A percentile compares a stretch with the other conserved stretches of the same genome.
Conservation (phyloP, 164 flowering plant species). For the Amborella trichopoda region DNA sequence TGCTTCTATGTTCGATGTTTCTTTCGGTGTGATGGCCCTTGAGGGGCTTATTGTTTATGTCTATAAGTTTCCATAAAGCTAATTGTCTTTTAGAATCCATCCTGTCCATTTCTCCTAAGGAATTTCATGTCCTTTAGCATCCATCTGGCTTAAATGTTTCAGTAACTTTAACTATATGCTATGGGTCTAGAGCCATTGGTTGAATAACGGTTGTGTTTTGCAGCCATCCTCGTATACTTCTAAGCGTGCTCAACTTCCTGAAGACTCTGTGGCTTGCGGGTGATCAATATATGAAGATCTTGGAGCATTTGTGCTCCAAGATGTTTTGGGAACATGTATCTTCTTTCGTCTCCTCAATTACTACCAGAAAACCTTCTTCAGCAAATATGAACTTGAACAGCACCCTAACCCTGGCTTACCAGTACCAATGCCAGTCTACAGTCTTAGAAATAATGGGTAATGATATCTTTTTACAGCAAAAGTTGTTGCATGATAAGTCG, state of each 20-base stretch:
- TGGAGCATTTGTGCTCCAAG: slow-evolving; percentile 41
- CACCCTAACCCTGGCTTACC: slow-evolving; percentile 24
- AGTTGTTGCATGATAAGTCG: slow-evolving; percentile 32
- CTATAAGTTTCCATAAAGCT: no score
- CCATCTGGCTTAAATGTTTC: no score
- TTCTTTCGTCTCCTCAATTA: slow-evolving; percentile 12
- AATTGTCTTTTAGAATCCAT: no score
- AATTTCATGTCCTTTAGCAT: no score
- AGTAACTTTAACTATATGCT: no score
- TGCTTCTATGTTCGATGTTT: slow-evolving; percentile 2
- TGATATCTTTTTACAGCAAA: slow-evolving; percentile 57
- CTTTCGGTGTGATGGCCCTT: no score
- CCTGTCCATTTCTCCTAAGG: no score
- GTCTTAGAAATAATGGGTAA: slow-evolving; percentile 55
- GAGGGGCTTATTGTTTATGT: no score
- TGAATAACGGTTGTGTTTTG: no score
- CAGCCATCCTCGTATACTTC: slow-evolving; percentile 56
- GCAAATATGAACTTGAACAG: slow-evolving; percentile 22
- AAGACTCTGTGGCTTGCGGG: slow-evolving; percentile 82
- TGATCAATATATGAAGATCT: slow-evolving; percentile 36
- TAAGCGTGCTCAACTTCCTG: slow-evolving; percentile 48
- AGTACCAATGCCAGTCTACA: slow-evolving; percentile 46
- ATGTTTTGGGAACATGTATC: slow-evolving; percentile 56
- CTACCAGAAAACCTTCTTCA: slow-evolving; percentile 12
- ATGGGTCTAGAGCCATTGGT: no score